Conservation (phyloP, 1,284 basidiomycete genomes). For the Cryptococcus sp. region DNA sequence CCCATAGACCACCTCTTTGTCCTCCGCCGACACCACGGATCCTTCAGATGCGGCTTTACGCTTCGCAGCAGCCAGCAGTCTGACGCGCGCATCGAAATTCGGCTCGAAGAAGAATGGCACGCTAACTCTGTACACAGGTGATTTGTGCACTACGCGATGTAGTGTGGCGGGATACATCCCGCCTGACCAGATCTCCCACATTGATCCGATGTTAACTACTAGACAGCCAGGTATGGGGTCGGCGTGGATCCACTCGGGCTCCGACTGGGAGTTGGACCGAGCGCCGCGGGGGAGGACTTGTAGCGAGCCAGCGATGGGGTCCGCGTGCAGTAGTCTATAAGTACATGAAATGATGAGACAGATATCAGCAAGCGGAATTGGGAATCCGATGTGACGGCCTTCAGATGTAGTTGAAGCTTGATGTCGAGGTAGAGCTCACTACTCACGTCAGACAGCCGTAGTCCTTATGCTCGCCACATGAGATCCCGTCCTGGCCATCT, state of each 20-base stretch:
- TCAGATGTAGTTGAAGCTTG: background rate
- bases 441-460: constrained; percentile 81
- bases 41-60: constrained; percentile 24
- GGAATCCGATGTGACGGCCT: background rate
- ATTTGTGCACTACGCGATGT: constrained; percentile 38
- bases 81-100: constrained; percentile 29
- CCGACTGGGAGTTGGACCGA: too few relatives aligned
- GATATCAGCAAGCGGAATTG: background rate
- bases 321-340: constrained; percentile 73
- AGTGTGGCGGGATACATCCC: constrained; percentile 40
- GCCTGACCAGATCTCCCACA: constrained; percentile 41
- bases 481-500: constrained; percentile 70
- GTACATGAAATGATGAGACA: background rate
- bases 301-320: constrained; percentile 72
- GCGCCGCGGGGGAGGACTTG: constrained; percentile 76
- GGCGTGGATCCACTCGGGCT: constrained; percentile 69
- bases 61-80: constrained; percentile 27
- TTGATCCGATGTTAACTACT: constrained; percentile 70
- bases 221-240: constrained; percentile 70
- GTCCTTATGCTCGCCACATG: constrained; percentile 85
- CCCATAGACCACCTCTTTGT: constrained; percentile 21
- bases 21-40: constrained; percentile 1
- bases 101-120: constrained; percentile 47
- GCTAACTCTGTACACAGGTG: constrained; percentile 31
- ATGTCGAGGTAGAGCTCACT: constrained; percentile 8